A percentile compares a stretch with the other conserved stretches of the same genome.
These are phyloP conservation scores for Aspergillus sparsus DNA, from an alignment of 495 filamentous ascomycete genomes.

Conservation along the genomic window DNA sequence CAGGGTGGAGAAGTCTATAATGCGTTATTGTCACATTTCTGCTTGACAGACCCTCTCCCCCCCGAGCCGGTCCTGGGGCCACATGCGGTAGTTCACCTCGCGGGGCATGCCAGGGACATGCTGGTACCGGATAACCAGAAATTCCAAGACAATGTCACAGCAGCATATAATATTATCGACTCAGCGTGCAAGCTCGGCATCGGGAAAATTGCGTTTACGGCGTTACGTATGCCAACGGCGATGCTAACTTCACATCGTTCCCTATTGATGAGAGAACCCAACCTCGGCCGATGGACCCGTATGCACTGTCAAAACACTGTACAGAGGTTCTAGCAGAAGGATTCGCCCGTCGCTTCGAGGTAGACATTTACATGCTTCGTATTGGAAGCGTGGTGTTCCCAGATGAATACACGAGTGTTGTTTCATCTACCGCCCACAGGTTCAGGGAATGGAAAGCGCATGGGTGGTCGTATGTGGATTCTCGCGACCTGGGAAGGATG, in stretches of 20 bases:
- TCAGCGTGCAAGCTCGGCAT: not conserved
- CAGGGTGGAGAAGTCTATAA: conserved; percentile 61
- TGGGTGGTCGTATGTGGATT: conserved; percentile 62
- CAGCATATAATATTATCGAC: conserved; percentile 48
- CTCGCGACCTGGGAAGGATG: conserved; percentile 55
- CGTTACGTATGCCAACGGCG: conserved; percentile 41
- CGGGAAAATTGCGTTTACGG: not conserved
- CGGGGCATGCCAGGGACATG: conserved; percentile 61
- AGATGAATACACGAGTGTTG: conserved; percentile 53
- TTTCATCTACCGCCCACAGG: conserved; percentile 50
- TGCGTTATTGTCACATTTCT: conserved; percentile 57
- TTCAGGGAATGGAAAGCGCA: conserved; percentile 54
- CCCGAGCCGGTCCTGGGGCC: conserved; percentile 14
- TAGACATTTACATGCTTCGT: conserved; percentile 58
- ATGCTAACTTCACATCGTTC: conserved; percentile 53
- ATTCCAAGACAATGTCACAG: conserved; percentile 52
- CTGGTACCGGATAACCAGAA: conserved; percentile 58
- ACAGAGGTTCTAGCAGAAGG: conserved; percentile 54
- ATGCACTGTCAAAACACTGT: conserved; percentile 60
- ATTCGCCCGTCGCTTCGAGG: conserved; percentile 53
- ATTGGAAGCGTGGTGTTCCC: conserved; percentile 61
- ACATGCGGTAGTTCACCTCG: conserved; percentile 61
- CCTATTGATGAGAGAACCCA: conserved; percentile 55
- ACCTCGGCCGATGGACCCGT: conserved; percentile 53
- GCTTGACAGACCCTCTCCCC: not conserved